Base-by-base conservation (phyloP, 441 rosid genomes). In the Pelargonium cotyledonis region DNA sequence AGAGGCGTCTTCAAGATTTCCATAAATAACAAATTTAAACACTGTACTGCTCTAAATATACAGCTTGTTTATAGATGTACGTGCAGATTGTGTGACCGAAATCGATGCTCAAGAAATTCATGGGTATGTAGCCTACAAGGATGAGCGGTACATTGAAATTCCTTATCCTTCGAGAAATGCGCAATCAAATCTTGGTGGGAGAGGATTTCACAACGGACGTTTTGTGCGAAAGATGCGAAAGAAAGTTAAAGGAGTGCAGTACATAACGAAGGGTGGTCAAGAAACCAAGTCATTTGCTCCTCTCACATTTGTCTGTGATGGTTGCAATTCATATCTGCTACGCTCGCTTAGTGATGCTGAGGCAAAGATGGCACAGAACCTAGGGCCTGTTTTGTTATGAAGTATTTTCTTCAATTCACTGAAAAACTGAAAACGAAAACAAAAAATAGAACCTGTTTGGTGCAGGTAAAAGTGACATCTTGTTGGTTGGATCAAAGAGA, bases 141-240 rank as follows among this genome's bases (percentile, higher is more conserved):
- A 67, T 49, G 76, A 71, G n/a, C 62, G 49, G 23, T 29, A 63
- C 55, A 53, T 70, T 1, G 65, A 62, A 8, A 15, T 73, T 23
- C 53, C 76, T 18, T 73, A 67, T 41, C 76, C 76, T 10, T 38
- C 63, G 11, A 66, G 68, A 58, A 73, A 73, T 3, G 44, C 35
- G 21, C 51, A 62, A n/a, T 31, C 71, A 12, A 70, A 67, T 62
- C 71, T 73, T 14, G 62, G 68, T 2, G 76, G 68, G 14, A 67
- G 76, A 73, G 66, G 76, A 16, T 73, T 73, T 57, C 76, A 73
- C 26, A 73, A 73, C 18, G 71, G 76, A 9, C 71, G 76, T 3
- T 73, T 73, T 62, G 35, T 73, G 18, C 71, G 57, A 12, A 62
- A 61, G 23, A 46, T 73, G 76, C 29, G 71, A 43, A 70, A 68